Evolutionary conservation across 1,284 basidiomycete species (phyloP).

Genomic region (Ceratobasidium sp.): DNA sequence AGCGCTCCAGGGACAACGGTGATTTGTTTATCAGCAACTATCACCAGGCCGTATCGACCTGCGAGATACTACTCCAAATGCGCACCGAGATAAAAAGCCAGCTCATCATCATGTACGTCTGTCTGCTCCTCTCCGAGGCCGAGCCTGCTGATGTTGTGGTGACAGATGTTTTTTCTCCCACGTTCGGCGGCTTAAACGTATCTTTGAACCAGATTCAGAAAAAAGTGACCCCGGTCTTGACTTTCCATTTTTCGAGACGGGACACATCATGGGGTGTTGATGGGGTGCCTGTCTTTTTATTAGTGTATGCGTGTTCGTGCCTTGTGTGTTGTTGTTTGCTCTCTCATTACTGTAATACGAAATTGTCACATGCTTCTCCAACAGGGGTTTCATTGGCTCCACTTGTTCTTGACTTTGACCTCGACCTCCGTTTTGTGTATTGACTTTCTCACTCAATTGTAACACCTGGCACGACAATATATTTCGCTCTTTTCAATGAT

Average conservation of each 20-base stretch:
- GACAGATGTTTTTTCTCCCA: too few relatives aligned
- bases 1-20: conserved; percentile 75
- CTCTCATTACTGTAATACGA: background rate
- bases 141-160: too few relatives aligned
- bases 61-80: conserved; percentile 75
- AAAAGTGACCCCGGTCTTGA: too few relatives aligned
- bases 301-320: too few relatives aligned
- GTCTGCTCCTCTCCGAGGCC: too few relatives aligned
- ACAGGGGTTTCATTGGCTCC: conserved; percentile 9
- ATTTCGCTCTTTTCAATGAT: background rate
- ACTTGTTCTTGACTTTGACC: conserved; percentile 6
- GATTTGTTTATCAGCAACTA: conserved; percentile 86
- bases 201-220: too few relatives aligned
- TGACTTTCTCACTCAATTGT: too few relatives aligned
- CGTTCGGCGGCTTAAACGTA: too few relatives aligned
- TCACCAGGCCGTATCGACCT: conserved; percentile 73
- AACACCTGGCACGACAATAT: too few relatives aligned
- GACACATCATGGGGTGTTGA: too few relatives aligned
- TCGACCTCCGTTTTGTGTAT: background rate
- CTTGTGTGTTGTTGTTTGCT: background rate
- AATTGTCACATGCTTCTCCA: conserved; percentile 11
- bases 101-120: conserved; percentile 76
- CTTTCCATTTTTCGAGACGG: too few relatives aligned
- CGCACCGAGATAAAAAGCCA: conserved; percentile 83
- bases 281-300: too few relatives aligned